These are phyloP conservation scores for Rhipidocladum racemiflorum DNA, from an alignment of 176 grass and related monocot species.

Conservation along the genomic window DNA sequence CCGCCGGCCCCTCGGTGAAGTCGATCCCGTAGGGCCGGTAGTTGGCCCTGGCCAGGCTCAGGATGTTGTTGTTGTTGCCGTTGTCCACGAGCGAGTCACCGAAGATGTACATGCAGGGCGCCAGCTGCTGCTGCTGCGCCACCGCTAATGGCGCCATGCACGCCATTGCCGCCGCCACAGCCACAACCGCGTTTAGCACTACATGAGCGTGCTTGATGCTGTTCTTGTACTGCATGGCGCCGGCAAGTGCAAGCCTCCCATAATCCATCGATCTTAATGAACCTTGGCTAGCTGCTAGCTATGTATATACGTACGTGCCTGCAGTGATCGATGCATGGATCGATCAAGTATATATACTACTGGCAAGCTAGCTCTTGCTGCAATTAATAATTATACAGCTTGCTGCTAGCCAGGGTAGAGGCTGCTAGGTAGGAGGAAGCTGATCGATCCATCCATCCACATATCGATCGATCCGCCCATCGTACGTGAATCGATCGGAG, in stretches of 20 bases:
- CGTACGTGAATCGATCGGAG: not conserved
- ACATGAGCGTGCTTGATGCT: not conserved
- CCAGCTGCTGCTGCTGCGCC: slow-evolving; percentile 6
- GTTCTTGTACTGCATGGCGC: not conserved
- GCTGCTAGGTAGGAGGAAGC: not conserved
- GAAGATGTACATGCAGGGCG: slow-evolving; percentile 87
- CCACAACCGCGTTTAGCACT: not conserved
- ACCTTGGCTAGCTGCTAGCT: no score
- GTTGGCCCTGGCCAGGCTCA: slow-evolving; percentile 81
- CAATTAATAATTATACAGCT: no score
- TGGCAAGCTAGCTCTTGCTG: no score
- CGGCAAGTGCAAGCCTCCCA: no score
- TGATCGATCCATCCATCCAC: not conserved
- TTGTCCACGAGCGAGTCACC: slow-evolving; percentile 91
- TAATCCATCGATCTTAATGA: no score
- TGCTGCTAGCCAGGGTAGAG: not conserved
- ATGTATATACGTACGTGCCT: no score
- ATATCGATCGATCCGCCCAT: not conserved
- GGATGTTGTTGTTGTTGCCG: slow-evolving; percentile 87
- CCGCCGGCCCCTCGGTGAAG: slow-evolving; percentile 58
- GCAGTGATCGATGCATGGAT: no score
- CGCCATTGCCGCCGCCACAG: not conserved
- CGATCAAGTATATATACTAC: no score
- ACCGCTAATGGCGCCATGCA: not conserved
- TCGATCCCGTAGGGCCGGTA: slow-evolving; percentile 86